Evolutionary conservation across 192 early-diverging fungal species (phyloP).

Genomic region (Umbelopsis sp.): DNA sequence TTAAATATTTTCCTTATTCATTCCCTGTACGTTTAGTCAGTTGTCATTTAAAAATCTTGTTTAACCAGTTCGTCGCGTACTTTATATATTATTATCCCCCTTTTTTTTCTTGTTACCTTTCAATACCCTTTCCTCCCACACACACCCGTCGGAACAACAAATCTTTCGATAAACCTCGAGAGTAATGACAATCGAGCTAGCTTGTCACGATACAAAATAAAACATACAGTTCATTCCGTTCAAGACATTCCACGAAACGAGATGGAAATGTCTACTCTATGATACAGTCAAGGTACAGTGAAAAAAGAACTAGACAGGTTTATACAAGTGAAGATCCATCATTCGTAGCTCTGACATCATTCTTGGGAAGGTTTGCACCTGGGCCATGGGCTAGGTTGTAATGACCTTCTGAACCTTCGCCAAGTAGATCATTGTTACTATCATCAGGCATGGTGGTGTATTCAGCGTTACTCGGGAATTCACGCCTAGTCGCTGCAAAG

Average conservation of each 20-base stretch:
- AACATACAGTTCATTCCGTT: neutral
- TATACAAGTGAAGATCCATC: slow-evolving; percentile 3
- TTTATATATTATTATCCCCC: neutral
- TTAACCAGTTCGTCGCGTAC: neutral
- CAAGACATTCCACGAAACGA: neutral
- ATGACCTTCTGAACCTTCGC: neutral
- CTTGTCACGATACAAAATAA: neutral
- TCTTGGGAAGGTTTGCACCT: neutral
- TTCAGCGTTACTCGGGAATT: neutral
- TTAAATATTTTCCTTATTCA: slow-evolving; percentile 4
- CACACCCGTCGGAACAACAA: neutral
- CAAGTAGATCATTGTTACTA: neutral
- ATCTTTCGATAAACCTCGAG: neutral
- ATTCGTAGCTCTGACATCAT: neutral
- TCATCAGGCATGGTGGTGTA: neutral
- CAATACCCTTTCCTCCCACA: neutral
- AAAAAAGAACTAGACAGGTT: neutral
- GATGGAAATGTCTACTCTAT: neutral
- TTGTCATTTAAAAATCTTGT: neutral
- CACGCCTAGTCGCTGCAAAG: neutral
- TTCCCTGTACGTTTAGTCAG: neutral
- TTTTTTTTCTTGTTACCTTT: neutral
- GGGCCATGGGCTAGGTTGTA: neutral
- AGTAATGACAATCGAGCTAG: neutral
- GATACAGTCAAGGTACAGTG: too few relatives aligned